Evolutionary conservation across 2,329 filamentous ascomycete species (phyloP).

Genomic region (Colletotrichum sp.): DNA sequence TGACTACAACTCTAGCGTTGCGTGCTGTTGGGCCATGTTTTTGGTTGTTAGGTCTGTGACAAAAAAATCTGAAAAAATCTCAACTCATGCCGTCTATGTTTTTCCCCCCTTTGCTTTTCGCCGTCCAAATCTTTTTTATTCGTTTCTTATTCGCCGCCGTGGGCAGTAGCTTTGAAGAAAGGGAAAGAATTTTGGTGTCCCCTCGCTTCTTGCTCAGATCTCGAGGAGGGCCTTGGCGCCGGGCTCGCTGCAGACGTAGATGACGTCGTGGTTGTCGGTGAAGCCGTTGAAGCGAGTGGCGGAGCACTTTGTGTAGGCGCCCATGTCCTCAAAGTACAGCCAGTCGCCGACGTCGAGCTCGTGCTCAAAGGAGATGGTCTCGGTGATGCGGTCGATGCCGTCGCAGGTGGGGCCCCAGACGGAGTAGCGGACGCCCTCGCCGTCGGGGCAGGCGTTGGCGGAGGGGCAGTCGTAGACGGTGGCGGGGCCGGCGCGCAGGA

Average conservation of each 20-base stretch:
- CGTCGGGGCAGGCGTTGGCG: slow-evolving; percentile 50
- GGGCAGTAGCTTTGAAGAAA: background rate
- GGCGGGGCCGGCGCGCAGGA: slow-evolving; percentile 69
- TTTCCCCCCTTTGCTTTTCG: background rate
- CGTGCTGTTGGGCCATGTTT: background rate
- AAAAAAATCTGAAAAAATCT: background rate
- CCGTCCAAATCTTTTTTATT: background rate
- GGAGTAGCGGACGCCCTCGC: slow-evolving; percentile 78
- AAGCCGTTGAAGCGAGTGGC: slow-evolving; percentile 99
- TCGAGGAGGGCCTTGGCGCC: slow-evolving; percentile 77
- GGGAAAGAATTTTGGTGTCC: background rate
- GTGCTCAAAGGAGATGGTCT: slow-evolving; percentile 77
- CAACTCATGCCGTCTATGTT: background rate
- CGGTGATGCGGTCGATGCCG: slow-evolving; percentile 92
- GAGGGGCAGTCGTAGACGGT: slow-evolving; percentile 62
- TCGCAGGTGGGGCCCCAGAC: slow-evolving; percentile 99
- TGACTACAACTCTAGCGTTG: background rate
- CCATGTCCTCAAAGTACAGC: slow-evolving; percentile 99
- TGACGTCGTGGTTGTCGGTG: slow-evolving; percentile 86
- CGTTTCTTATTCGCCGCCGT: background rate
- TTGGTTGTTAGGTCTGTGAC: background rate
- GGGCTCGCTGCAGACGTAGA: slow-evolving; percentile 94
- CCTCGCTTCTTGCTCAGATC: slow-evolving; percentile 10
- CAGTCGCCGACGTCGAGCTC: slow-evolving; percentile 92
- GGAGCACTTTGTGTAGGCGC: slow-evolving; percentile 97